Percentiles rank a stretch among this genome's conserved stretches.
phyloP scores from a whole-genome alignment of 2,329 filamentous ascomycete genomes.

The Aphanocladium album region DNA sequence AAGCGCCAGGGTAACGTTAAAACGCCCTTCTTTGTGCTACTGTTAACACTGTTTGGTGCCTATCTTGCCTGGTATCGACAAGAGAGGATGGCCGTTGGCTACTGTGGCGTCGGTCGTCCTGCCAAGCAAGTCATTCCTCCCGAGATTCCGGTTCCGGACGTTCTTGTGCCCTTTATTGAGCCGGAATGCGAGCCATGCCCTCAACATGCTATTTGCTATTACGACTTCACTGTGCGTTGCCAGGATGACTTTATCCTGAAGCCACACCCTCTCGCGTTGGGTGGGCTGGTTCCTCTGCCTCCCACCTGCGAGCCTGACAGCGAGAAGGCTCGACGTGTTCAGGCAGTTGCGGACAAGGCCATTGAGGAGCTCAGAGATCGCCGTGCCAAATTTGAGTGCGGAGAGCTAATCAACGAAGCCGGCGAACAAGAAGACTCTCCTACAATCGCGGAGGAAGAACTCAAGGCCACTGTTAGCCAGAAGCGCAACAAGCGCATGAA shows the following conservation, averaged over 20 bases:
- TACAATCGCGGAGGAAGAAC: slow-evolving; percentile 59
- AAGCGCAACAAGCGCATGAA: slow-evolving; percentile 79
- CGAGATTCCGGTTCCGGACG: slow-evolving; percentile 60
- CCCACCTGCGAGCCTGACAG: slow-evolving; percentile 94
- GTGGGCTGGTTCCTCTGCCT: slow-evolving; percentile 75
- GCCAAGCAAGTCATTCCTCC: slow-evolving; percentile 46
- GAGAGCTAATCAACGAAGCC: slow-evolving; percentile 59
- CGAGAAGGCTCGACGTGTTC: slow-evolving; percentile 81
- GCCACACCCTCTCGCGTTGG: slow-evolving; percentile 75
- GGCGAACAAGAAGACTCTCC: slow-evolving; percentile 56
- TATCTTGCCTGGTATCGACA: slow-evolving; percentile 84
- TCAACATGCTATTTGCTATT: slow-evolving; percentile 81
- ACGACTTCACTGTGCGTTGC: slow-evolving; percentile 70
- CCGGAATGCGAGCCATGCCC: slow-evolving; percentile 90
- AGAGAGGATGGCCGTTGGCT: slow-evolving; percentile 94
- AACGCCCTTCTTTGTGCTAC: slow-evolving; percentile 65
- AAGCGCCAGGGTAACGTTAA: slow-evolving; percentile 45
- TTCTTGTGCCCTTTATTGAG: slow-evolving; percentile 61
- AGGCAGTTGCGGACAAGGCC: slow-evolving; percentile 80
- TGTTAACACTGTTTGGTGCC: slow-evolving; percentile 63
- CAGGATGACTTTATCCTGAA: slow-evolving; percentile 83
- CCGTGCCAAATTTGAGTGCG: slow-evolving; percentile 86
- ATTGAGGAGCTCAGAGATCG: slow-evolving; percentile 81
- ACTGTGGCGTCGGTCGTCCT: slow-evolving; percentile 77
- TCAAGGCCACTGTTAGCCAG: slow-evolving; percentile 71